Conservation (phyloP, 495 filamentous ascomycete genomes). For the Aspergillus saccharolyticus region DNA sequence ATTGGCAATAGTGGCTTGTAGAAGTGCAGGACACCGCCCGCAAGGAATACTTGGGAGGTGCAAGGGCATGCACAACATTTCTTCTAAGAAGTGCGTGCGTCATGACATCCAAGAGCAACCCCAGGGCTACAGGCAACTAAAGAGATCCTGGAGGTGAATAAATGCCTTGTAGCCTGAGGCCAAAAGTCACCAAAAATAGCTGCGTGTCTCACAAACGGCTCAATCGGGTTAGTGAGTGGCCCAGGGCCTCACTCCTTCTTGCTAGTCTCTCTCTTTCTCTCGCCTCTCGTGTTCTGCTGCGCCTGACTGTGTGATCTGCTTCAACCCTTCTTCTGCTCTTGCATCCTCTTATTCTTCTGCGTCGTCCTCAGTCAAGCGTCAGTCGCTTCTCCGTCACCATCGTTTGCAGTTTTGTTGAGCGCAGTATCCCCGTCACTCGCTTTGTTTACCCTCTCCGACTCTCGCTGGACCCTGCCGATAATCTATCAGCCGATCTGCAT, state of each 20-base stretch:
- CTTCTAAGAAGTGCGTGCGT: background rate
- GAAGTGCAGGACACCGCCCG: background rate
- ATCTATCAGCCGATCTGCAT: conserved; percentile 18
- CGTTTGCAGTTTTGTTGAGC: background rate
- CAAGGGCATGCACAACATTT: background rate
- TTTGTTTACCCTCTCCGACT: conserved; percentile 21
- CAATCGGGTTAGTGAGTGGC: conserved; percentile 17
- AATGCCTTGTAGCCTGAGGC: conserved; percentile 8
- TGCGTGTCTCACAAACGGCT: conserved; percentile 20
- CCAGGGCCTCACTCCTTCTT: conserved; percentile 8
- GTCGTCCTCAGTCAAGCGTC: background rate
- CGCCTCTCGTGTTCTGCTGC: conserved; percentile 19
- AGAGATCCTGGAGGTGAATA: background rate
- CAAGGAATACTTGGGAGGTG: background rate
- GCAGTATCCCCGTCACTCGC: conserved; percentile 18
- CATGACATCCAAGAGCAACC: background rate
- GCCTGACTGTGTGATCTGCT: conserved; percentile 5
- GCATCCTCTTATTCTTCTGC: conserved; percentile 6
- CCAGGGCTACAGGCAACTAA: too few species aligned
- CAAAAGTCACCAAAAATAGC: conserved; percentile 18
- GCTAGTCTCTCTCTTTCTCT: conserved; percentile 8
- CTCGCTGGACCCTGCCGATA: conserved; percentile 12
- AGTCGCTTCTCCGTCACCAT: background rate
- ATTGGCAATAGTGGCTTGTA: conserved; percentile 18
- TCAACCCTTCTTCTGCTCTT: conserved; percentile 3